phyloP scores from a whole-genome alignment of 1,284 basidiomycete species.

The Cryptococcus depauperatus region DNA sequence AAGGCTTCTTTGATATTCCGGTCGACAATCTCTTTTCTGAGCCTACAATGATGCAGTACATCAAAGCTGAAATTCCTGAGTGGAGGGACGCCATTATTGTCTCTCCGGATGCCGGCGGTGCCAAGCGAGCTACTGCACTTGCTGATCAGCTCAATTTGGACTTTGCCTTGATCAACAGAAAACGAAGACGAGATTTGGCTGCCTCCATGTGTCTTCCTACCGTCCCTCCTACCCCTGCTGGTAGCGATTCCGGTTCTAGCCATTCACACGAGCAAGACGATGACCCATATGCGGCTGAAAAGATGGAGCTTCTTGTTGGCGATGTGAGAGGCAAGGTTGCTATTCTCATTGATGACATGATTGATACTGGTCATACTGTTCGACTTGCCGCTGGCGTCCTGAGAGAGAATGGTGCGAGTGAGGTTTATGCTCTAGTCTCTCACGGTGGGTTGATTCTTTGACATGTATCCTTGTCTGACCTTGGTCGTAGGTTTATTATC shows the following conservation, averaged over 20 bases:
- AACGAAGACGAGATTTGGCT: slow-evolving; percentile 55
- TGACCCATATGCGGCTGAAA: slow-evolving; percentile 47
- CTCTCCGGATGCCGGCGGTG: slow-evolving; percentile 94
- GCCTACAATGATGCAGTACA: slow-evolving; percentile 77
- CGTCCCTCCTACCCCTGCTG: slow-evolving; percentile 41
- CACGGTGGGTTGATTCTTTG: slow-evolving; percentile 58
- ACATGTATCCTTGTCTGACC: background rate
- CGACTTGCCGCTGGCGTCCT: slow-evolving; percentile 76
- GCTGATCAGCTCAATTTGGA: slow-evolving; percentile 94
- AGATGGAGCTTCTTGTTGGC: slow-evolving; percentile 94
- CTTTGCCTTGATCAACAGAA: slow-evolving; percentile 93
- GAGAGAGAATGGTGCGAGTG: slow-evolving; percentile 77
- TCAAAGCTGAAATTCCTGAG: slow-evolving; percentile 75
- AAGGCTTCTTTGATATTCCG: slow-evolving; percentile 98
- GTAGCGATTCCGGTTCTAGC: slow-evolving; percentile 33
- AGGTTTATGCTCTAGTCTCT: slow-evolving; percentile 81
- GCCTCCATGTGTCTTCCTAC: slow-evolving; percentile 29
- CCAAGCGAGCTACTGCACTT: slow-evolving; percentile 89
- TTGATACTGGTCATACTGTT: slow-evolving; percentile 88
- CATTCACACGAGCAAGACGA: slow-evolving; percentile 35
- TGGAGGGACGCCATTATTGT: slow-evolving; percentile 92
- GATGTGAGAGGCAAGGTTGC: slow-evolving; percentile 90
- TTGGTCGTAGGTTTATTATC: slow-evolving; percentile 64
- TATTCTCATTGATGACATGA: slow-evolving; percentile 96
- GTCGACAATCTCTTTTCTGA: slow-evolving; percentile 94